Evolutionary conservation across 768 basidiomycete genomes (phyloP), one percentile per base, ranked within the genome.

Genomic region (Russula lepida): DNA sequence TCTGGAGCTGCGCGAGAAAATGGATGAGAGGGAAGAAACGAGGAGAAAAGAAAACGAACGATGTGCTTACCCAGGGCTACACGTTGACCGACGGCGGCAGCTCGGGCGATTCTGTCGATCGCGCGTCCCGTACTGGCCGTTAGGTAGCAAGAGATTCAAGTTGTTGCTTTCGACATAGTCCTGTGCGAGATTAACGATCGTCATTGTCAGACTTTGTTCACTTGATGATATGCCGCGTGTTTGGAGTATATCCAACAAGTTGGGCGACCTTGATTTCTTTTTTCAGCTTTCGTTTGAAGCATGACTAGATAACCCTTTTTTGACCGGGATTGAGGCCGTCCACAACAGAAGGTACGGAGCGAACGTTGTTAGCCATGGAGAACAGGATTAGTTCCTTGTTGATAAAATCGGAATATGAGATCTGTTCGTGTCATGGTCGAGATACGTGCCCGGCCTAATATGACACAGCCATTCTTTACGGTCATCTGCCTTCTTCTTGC

Each of bases 301-400:
- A 93, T 67, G 80, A 92, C 85, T 93, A 98, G 33, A 98, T 82
- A 47, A 99, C 92, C 72, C 98, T 99, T 41, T 97, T 80, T 70
- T 99, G 97, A 71, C 94, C 95, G 43, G 97, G 95, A 74, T 99
- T 99, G 60, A 99, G 77, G 48, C 97, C 97, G 71, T 98, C 97
- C 15, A 85, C 85, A 17, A 92, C 81, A 0, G 89, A 97, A 2
- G 97, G 97, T 66, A 99, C 98, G 4, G 97, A 99, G 58, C 97
- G 94, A 65, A 97, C 83, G 69, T 98, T 98, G 70, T 99, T 97
- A 4, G 97, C 97, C 92, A 98, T 98, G 1, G 97, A 99, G 81
- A 98, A 99, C 28, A 98, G 79, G 62, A 99, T 98, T 48, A 99
- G 76, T 70, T 99, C 97, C 74, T 85, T 92, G 78, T 99, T 98